Base-by-base conservation (phyloP, 805 yeast genomes). In the Candida andamanensis region DNA sequence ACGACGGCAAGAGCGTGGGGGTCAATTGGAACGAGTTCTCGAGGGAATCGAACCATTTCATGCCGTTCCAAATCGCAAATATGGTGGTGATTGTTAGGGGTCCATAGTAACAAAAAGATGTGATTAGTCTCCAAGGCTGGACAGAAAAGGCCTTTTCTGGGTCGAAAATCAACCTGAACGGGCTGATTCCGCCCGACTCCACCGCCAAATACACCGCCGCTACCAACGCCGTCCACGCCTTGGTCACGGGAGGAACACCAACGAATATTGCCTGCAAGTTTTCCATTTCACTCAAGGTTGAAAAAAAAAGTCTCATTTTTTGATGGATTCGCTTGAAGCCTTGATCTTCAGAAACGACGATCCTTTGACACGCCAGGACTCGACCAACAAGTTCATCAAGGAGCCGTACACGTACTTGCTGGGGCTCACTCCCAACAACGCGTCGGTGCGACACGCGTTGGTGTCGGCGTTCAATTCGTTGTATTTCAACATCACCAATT, bases 81-180 rank as follows among this genome's bases (percentile, higher is more conserved):
- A 38, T 20, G 10, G 24, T 14, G 3, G 27, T 17, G 11, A 36
- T 15, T 29, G 35, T 35, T 4, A 37, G 23, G 6, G 47, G 52
- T 4, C 56, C 64, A 31, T 56, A 51, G 27, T 46, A 54, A 38
- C 54, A 53, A 41, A 62, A 63, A 11, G 61, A 44, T 10, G 67
- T 54, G 11, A 59, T 13, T 10, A 61, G 32, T 23, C 69, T 41
- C 69, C 69, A 63, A 6, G 59, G 62, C 44, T 64, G 60, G n/a
- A 32, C 32, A 16, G 42, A 19, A 17, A 58, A 41, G 9, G 56
- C 47, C 39, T 47, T 48, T 14, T 50, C 54, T 1, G 63, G 60
- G 2, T 40, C 18, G 37, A 56, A 60, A 6, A 45, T 29, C 21
- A 63, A 39, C 22, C 39, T 44, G 8, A 39, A 22, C 2, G 36